Conservation (phyloP, 495 filamentous ascomycete species). For the Tuber melanosporum region DNA sequence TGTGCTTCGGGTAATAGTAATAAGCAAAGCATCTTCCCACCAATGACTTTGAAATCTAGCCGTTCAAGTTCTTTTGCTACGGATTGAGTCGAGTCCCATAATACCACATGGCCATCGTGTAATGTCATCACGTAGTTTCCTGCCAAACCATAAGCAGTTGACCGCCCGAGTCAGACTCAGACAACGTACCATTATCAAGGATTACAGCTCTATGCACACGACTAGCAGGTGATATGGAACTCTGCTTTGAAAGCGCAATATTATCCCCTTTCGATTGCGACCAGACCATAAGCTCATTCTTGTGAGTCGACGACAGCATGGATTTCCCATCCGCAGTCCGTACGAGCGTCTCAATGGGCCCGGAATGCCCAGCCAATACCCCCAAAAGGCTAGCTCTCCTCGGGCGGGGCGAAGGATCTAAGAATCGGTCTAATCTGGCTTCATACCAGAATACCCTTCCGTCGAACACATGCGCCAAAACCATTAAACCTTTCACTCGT, state of each 20-base stretch:
- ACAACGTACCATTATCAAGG: slow-evolving; percentile 66
- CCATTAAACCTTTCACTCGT: slow-evolving; percentile 49
- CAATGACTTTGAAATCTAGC: slow-evolving; percentile 55
- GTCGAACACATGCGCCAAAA: slow-evolving; percentile 84
- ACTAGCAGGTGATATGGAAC: slow-evolving; percentile 59
- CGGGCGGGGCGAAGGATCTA: slow-evolving; percentile 67
- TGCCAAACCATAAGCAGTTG: slow-evolving; percentile 64
- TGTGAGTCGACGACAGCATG: slow-evolving; percentile 70
- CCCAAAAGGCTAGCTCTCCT: slow-evolving; percentile 55
- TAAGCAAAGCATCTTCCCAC: slow-evolving; percentile 76
- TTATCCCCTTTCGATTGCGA: slow-evolving; percentile 54
- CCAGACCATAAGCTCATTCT: slow-evolving; percentile 80
- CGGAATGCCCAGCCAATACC: slow-evolving; percentile 79
- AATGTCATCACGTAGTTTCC: slow-evolving; percentile 76
- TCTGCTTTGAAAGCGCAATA: slow-evolving; percentile 57
- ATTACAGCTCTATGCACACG: slow-evolving; percentile 81
- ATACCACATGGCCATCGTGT: slow-evolving; percentile 64
- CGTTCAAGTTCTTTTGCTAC: slow-evolving; percentile 30
- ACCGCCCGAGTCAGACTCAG: slow-evolving; percentile 68
- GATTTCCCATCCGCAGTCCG: slow-evolving; percentile 73
- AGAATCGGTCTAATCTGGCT: slow-evolving; percentile 67
- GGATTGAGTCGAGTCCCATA: slow-evolving; percentile 52
- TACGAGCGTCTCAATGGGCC: slow-evolving; percentile 73
- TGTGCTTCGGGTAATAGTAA: slow-evolving; percentile 64
- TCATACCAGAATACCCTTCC: slow-evolving; percentile 77